Conservation (phyloP, 139 green algal species). For the Picochlorum costavermella region DNA sequence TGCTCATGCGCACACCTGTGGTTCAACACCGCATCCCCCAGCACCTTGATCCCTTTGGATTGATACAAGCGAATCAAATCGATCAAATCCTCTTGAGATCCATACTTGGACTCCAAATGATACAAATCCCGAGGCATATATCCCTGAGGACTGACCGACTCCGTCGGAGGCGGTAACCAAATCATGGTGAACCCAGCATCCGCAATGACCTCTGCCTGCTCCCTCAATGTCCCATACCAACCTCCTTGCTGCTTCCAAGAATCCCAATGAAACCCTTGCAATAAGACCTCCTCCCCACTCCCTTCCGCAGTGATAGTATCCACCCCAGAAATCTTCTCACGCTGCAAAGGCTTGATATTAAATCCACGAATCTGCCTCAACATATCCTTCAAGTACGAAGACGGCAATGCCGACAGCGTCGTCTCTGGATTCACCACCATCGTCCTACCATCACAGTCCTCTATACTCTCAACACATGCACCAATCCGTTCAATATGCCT, state of each 20-base stretch:
- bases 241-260: conserved; percentile 46
- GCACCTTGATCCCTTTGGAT: conserved; percentile 59
- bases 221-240: conserved; percentile 41
- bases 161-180: conserved; percentile 89
- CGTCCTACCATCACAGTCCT: background rate
- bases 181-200: conserved; percentile 79
- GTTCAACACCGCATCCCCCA: conserved; percentile 94
- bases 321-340: background rate
- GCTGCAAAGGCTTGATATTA: conserved; percentile 21
- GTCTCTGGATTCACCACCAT: background rate
- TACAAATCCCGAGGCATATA: conserved; percentile 85
- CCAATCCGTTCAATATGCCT: no score
- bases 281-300: conserved; percentile 82
- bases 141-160: conserved; percentile 78
- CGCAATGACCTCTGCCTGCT: conserved; percentile 39
- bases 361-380: background rate
- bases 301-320: conserved; percentile 35
- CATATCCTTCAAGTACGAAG: background rate
- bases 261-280: conserved; percentile 88
- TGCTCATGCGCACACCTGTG: conserved; percentile 69
- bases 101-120: conserved; percentile 65
- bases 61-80: conserved; percentile 53
- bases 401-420: background rate
- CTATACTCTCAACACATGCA: no score
- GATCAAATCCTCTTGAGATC: conserved; percentile 48